Evolutionary conservation across 2,329 filamentous ascomycete species (phyloP).

Genomic region (Xylariaceae sp.): DNA sequence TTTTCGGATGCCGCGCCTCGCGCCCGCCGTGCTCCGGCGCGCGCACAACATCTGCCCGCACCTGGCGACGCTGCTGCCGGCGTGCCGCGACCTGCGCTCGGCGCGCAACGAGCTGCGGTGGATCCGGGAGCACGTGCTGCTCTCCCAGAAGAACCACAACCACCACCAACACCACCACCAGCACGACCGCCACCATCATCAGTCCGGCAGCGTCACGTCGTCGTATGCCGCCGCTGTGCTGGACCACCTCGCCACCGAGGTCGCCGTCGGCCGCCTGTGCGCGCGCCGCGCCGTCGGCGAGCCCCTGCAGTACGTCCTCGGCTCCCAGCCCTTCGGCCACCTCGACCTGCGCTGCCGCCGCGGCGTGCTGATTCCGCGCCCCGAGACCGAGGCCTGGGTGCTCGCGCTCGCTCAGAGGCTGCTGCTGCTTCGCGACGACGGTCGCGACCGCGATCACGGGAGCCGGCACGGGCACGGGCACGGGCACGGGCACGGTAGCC

Average conservation of each 20-base stretch:
- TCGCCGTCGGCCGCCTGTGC: slow-evolving; percentile 35
- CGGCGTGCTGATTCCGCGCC: slow-evolving; percentile 80
- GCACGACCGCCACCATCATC: no score
- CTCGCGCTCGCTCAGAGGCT: slow-evolving; percentile 41
- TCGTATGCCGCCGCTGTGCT: no score
- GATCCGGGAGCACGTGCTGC: slow-evolving; percentile 53
- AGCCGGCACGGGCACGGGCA: slow-evolving; percentile 5
- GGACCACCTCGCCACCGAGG: no score
- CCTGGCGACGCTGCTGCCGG: slow-evolving; percentile 53
- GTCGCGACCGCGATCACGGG: slow-evolving; percentile 4
- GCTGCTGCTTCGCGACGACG: not conserved
- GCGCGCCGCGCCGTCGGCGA: slow-evolving; percentile 49
- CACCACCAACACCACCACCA: not conserved
- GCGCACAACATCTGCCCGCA: slow-evolving; percentile 48
- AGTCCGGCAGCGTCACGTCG: no score
- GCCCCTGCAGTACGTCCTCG: slow-evolving; percentile 85
- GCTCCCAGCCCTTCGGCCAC: slow-evolving; percentile 78
- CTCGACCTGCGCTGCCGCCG: slow-evolving; percentile 69
- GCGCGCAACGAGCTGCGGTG: slow-evolving; percentile 65
- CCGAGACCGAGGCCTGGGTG: slow-evolving; percentile 66
- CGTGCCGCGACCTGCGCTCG: slow-evolving; percentile 54
- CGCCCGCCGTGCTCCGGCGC: slow-evolving; percentile 47
- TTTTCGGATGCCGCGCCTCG: slow-evolving; percentile 63
- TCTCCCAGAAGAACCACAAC: not conserved
- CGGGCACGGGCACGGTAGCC: not conserved